Percentiles rank a stretch among this genome's conserved stretches.
These are phyloP conservation scores for Aspergillus sp. DNA, from an alignment of 2,329 filamentous ascomycete genomes.

Conservation along the genomic window DNA sequence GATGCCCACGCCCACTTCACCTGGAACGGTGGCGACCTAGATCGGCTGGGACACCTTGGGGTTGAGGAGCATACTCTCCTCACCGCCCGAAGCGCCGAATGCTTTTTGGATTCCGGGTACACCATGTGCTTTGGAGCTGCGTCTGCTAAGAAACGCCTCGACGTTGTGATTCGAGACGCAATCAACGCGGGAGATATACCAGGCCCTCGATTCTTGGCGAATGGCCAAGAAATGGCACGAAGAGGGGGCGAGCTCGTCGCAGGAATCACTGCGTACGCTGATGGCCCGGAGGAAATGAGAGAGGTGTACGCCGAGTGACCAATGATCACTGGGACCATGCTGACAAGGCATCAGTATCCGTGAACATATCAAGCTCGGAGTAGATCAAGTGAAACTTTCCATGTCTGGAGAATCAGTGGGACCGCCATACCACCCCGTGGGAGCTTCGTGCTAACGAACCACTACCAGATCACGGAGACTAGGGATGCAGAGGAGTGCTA, in stretches of 20 bases:
- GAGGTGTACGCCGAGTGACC: slow-evolving; percentile 15
- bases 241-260: slow-evolving; percentile 46
- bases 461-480: slow-evolving; percentile 21
- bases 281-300: slow-evolving; percentile 44
- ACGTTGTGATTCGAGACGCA: slow-evolving; percentile 48
- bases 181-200: slow-evolving; percentile 51
- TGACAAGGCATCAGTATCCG: slow-evolving; percentile 21
- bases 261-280: slow-evolving; percentile 44
- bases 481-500: slow-evolving; percentile 46
- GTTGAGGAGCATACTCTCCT: slow-evolving; percentile 51
- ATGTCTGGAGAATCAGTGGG: slow-evolving; percentile 40
- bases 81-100: slow-evolving; percentile 44
- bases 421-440: neutral
- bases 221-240: slow-evolving; percentile 49
- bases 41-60: slow-evolving; percentile 40
- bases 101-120: slow-evolving; percentile 51
- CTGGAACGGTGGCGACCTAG: slow-evolving; percentile 49
- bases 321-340: no score
- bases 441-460: no score
- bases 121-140: slow-evolving; percentile 50
- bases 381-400: slow-evolving; percentile 46
- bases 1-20: slow-evolving; percentile 47
- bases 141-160: slow-evolving; percentile 47
- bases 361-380: slow-evolving; percentile 37
- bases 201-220: slow-evolving; percentile 50